A percentile compares a stretch with the other conserved stretches of the same genome.
phyloP scores from a whole-genome alignment of 192 early-diverging fungal species.

The Coemansia sp. region DNA sequence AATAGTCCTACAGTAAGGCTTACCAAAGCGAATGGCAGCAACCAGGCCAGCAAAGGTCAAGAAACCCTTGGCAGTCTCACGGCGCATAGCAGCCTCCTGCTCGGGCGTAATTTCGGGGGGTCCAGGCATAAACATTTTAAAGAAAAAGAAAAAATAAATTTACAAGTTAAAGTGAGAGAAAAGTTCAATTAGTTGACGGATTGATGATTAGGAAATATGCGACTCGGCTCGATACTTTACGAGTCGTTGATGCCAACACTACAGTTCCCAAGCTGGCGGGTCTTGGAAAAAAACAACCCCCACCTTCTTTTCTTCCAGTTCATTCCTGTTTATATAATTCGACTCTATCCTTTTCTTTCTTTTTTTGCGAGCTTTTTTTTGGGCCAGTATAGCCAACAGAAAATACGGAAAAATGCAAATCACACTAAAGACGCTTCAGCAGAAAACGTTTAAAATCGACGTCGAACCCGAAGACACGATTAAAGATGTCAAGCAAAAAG shows the following conservation, averaged over 20 bases:
- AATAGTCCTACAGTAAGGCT: background rate
- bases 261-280: background rate
- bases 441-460: constrained; percentile 81
- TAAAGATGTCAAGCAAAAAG: constrained; percentile 74
- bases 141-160: constrained; percentile 2
- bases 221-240: constrained; percentile 6
- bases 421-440: constrained; percentile 90
- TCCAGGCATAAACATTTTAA: constrained; percentile 56
- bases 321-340: background rate
- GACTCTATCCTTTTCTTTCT: background rate
- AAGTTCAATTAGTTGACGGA: background rate
- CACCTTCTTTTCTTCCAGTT: background rate
- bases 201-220: background rate
- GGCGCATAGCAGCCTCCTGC: constrained; percentile 51
- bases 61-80: constrained; percentile 45
- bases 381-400: background rate
- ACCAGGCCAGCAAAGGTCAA: constrained; percentile 48
- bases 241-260: background rate
- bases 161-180: background rate
- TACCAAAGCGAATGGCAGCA: constrained; percentile 51
- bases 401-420: constrained; percentile 61
- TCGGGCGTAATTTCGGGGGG: constrained; percentile 52
- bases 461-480: constrained; percentile 73
- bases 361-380: too few species aligned
- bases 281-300: background rate